Evolutionary conservation across 345 rosid species (phyloP).

Genomic region (Camelina laxa): DNA sequence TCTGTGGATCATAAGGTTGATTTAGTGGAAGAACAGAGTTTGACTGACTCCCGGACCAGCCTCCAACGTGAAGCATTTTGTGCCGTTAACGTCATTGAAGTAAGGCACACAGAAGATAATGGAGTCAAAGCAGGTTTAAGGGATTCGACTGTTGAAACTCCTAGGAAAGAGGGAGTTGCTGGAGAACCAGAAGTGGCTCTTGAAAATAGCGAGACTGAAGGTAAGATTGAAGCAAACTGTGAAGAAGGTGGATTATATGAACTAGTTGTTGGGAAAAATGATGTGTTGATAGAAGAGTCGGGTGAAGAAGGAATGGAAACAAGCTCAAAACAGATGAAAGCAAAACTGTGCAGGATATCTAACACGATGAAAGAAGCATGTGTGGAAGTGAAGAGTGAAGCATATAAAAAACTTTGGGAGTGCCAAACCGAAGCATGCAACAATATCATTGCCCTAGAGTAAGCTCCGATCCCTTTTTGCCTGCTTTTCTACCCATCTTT

Average conservation of each 20-base stretch:
- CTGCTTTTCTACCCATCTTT: constrained; percentile 2
- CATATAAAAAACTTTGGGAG: constrained; percentile 41
- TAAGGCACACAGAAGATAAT: constrained; percentile 11
- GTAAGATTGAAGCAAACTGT: constrained; percentile 27
- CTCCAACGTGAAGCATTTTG: constrained; percentile 20
- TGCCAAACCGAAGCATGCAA: constrained; percentile 32
- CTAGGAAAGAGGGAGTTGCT: constrained; percentile 16
- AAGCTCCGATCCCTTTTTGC: constrained; percentile 14
- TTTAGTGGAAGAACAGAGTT: constrained; percentile 27
- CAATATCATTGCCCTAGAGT: constrained; percentile 41
- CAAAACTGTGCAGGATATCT: neutral
- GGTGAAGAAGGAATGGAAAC: constrained; percentile 17
- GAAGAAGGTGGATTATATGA: constrained; percentile 24
- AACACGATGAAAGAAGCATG: constrained; percentile 25
- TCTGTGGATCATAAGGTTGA: constrained; percentile 23
- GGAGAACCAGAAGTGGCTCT: constrained; percentile 16
- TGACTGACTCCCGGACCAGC: constrained; percentile 19
- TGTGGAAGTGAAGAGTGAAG: constrained; percentile 30
- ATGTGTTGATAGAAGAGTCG: constrained; percentile 25
- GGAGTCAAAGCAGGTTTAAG: constrained; percentile 5
- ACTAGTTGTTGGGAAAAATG: constrained; percentile 20
- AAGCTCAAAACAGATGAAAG: constrained; percentile 4
- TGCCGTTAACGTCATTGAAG: constrained; percentile 10
- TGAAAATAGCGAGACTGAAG: constrained; percentile 8
- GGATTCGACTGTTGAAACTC: constrained; percentile 13